phyloP scores from a whole-genome alignment of 495 filamentous ascomycete species.

The Annulohypoxylon stygium region DNA sequence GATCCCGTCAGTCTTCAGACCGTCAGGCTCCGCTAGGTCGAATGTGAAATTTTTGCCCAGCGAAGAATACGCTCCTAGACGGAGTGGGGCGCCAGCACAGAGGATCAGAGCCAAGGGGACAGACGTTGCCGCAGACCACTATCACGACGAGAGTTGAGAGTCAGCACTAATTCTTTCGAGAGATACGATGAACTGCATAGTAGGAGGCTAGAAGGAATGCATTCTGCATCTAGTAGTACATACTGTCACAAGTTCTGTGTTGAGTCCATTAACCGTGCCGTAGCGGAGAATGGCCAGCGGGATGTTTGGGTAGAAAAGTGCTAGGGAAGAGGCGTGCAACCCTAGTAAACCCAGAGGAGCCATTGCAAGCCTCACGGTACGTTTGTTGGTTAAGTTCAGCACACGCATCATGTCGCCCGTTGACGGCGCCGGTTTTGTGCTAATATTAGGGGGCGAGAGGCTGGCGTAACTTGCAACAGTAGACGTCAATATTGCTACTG shows the following conservation, averaged over 20 bases:
- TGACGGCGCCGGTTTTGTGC: slow-evolving; percentile 21
- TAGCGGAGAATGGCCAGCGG: slow-evolving; percentile 41
- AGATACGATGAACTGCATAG: no score
- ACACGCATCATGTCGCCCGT: slow-evolving; percentile 40
- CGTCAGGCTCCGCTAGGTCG: slow-evolving; percentile 58
- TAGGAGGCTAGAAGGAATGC: no score
- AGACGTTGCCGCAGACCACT: slow-evolving; percentile 46
- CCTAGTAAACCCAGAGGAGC: slow-evolving; percentile 33
- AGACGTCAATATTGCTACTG: slow-evolving; percentile 25
- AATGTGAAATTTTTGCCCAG: slow-evolving; percentile 65
- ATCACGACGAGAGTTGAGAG: neutral
- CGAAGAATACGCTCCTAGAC: slow-evolving; percentile 53
- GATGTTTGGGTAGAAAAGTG: slow-evolving; percentile 50
- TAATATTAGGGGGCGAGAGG: slow-evolving; percentile 38
- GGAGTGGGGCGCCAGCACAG: slow-evolving; percentile 51
- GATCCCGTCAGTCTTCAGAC: slow-evolving; percentile 58
- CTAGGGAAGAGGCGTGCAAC: slow-evolving; percentile 29
- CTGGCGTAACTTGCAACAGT: slow-evolving; percentile 35
- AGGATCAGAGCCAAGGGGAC: slow-evolving; percentile 48
- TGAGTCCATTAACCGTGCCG: slow-evolving; percentile 46
- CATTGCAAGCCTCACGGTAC: slow-evolving; percentile 3
- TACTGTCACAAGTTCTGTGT: slow-evolving; percentile 48
- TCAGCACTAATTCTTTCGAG: neutral
- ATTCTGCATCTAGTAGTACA: neutral
- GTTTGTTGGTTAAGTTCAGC: slow-evolving; percentile 31